Evolutionary conservation across 331 rosid genomes (phyloP).

Genomic region (Stylosanthes scabra): DNA sequence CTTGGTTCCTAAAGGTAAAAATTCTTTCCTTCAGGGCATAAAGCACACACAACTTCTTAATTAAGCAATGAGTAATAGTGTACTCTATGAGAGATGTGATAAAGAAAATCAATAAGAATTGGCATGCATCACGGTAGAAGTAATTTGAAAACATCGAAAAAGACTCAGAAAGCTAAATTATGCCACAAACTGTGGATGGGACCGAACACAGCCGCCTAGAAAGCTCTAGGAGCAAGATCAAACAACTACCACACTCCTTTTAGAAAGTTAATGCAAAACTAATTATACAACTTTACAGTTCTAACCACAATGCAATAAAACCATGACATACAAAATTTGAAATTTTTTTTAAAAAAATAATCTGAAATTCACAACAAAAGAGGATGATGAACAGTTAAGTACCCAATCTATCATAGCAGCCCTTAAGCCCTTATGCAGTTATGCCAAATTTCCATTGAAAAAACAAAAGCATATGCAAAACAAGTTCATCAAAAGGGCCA

Average conservation of each 20-base stretch:
- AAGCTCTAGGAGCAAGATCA: conserved; percentile 43
- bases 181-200: conserved; percentile 42
- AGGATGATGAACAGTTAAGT: background rate
- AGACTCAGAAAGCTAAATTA: conserved; percentile 30
- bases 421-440: conserved; percentile 2
- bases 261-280: conserved; percentile 36
- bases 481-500: background rate
- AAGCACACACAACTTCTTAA: conserved; percentile 32
- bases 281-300: conserved; percentile 32
- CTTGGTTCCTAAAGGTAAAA: conserved; percentile 11
- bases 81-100: conserved; percentile 25
- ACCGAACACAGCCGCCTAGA: conserved; percentile 49
- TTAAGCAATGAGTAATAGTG: conserved; percentile 23
- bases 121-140: conserved; percentile 27
- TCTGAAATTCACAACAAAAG: conserved; percentile 28
- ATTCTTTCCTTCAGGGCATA: conserved; percentile 29
- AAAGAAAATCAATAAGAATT: conserved; percentile 35
- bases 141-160: conserved; percentile 23
- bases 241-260: conserved; percentile 15
- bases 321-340: conserved; percentile 29
- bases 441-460: conserved; percentile 9
- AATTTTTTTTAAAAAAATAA: conserved; percentile 30
- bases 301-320: conserved; percentile 36
- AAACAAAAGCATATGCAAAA: conserved; percentile 12
- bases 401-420: conserved; percentile 26